A percentile compares a stretch with the other conserved stretches of the same genome.
phyloP scores from a whole-genome alignment of 1,139 yeast genomes.

The Sugiyamaella castrensis region DNA sequence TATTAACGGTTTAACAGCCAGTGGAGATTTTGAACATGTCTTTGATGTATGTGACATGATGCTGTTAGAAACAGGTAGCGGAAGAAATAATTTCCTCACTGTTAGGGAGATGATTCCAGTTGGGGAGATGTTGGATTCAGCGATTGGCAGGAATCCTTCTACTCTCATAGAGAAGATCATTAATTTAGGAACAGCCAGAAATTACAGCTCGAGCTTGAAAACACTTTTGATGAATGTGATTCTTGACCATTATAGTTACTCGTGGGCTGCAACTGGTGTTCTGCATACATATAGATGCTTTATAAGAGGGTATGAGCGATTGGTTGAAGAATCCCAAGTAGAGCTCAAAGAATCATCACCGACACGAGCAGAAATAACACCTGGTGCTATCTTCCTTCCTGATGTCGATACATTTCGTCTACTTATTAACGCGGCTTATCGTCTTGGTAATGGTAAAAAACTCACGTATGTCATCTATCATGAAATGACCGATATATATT shows the following conservation, averaged over 20 bases:
- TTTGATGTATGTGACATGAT: neutral
- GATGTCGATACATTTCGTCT: slow-evolving; percentile 28
- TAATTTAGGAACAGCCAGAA: neutral
- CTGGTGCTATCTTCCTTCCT: slow-evolving; percentile 20
- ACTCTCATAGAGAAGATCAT: neutral
- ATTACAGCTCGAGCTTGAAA: neutral
- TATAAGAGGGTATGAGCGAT: neutral
- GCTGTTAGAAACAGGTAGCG: no score
- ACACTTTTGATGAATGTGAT: slow-evolving; percentile 19
- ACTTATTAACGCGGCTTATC: slow-evolving; percentile 30
- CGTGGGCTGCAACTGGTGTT: slow-evolving; percentile 19
- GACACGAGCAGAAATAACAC: no score
- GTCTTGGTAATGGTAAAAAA: slow-evolving; percentile 34
- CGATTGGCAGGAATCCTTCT: neutral
- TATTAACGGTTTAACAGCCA: neutral
- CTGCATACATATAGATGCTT: slow-evolving; percentile 28
- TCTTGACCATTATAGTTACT: slow-evolving; percentile 11
- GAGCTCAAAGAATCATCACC: neutral
- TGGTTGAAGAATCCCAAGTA: no score
- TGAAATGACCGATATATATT: slow-evolving; percentile 20
- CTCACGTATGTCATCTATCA: slow-evolving; percentile 29
- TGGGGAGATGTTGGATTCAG: neutral
- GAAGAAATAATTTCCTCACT: no score
- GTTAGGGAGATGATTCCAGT: neutral
- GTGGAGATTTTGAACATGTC: neutral